These are phyloP conservation scores for Collybia nuda DNA, from an alignment of 768 basidiomycete genomes.

Conservation along the genomic window DNA sequence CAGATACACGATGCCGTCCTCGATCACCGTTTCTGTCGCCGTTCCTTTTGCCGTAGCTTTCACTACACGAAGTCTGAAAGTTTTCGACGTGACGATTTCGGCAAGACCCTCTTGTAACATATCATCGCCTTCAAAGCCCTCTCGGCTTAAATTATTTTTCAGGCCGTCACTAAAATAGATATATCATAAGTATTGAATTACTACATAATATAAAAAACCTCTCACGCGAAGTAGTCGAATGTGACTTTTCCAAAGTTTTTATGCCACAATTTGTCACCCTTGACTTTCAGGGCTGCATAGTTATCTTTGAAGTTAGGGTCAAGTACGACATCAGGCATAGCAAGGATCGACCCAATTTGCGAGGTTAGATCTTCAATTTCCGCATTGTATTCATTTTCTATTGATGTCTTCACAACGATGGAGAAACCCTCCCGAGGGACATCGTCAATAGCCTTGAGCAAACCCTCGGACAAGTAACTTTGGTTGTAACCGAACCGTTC, in stretches of 20 bases:
- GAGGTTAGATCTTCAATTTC: slow-evolving; percentile 26
- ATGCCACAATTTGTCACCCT: slow-evolving; percentile 28
- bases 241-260: slow-evolving; percentile 22
- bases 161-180: slow-evolving; percentile 25
- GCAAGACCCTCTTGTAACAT: slow-evolving; percentile 41
- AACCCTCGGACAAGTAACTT: slow-evolving; percentile 18
- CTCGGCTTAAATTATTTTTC: slow-evolving; percentile 25
- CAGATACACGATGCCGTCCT: slow-evolving; percentile 34
- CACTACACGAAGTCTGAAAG: slow-evolving; percentile 36
- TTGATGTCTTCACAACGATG: slow-evolving; percentile 31
- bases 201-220: background rate
- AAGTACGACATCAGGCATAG: slow-evolving; percentile 30
- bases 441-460: slow-evolving; percentile 31
- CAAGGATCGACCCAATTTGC: slow-evolving; percentile 29
- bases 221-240: slow-evolving; percentile 27
- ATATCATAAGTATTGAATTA: background rate
- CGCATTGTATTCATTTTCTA: slow-evolving; percentile 29
- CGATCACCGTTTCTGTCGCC: slow-evolving; percentile 30
- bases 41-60: slow-evolving; percentile 23
- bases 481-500: slow-evolving; percentile 31
- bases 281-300: slow-evolving; percentile 26
- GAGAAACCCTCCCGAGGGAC: slow-evolving; percentile 31
- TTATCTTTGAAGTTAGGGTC: slow-evolving; percentile 38
- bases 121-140: slow-evolving; percentile 36
- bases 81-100: slow-evolving; percentile 33